Percentiles rank a stretch among this genome's conserved stretches.
Evolutionary conservation across 2,329 filamentous ascomycete species (phyloP).

Genomic region (Colletotrichum sp.): DNA sequence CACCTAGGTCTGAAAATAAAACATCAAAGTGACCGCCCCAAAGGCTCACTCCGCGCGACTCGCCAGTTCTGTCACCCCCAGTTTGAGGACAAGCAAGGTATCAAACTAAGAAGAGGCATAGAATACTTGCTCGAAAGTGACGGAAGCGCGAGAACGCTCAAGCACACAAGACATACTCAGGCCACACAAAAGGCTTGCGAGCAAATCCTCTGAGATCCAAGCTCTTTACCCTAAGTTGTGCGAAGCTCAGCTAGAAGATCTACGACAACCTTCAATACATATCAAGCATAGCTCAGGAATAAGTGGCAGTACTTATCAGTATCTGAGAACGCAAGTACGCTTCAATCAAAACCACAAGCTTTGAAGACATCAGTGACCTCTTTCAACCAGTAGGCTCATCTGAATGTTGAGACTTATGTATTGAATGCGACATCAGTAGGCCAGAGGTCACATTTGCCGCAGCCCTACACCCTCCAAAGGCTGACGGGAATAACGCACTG

Average conservation of each 20-base stretch:
- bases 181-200: rapidly evolving
- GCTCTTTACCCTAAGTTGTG: rapidly evolving
- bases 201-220: not conserved
- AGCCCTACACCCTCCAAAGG: not conserved
- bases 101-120: not conserved
- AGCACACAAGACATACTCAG: not conserved
- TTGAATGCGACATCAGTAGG: not conserved
- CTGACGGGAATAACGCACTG: not conserved
- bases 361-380: not conserved
- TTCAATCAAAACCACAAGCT: not conserved
- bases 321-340: not conserved
- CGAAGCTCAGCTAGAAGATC: not conserved
- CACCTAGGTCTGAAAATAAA: not conserved
- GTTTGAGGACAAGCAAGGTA: not conserved
- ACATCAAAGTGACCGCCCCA: not conserved
- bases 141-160: not conserved
- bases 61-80: not conserved
- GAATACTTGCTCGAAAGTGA: not conserved
- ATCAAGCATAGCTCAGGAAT: not conserved
- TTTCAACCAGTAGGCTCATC: not conserved
- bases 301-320: not conserved
- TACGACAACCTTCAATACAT: not conserved
- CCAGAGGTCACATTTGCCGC: not conserved
- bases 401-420: too few relatives aligned
- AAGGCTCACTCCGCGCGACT: not conserved